Percentiles rank a stretch among this genome's conserved stretches.
phyloP scores from a whole-genome alignment of 2,329 filamentous ascomycete species.

The Trichoderma semiorbis region DNA sequence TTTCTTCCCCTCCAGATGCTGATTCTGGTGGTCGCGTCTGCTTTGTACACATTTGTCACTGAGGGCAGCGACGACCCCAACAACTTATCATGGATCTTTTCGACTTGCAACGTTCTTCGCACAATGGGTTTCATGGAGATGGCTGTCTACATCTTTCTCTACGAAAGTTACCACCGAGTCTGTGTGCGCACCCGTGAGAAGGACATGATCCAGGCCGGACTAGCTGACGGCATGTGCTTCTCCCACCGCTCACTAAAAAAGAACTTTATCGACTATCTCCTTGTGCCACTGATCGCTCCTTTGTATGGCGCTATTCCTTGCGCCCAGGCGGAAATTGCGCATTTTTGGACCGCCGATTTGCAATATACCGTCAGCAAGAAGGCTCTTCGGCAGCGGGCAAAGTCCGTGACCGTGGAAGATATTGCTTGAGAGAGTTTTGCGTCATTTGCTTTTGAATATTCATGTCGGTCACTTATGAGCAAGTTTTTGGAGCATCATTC shows the following conservation, averaged over 20 bases:
- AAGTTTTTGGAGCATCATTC: neutral
- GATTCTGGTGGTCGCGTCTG: constrained; percentile 60
- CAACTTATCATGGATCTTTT: constrained; percentile 57
- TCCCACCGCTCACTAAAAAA: constrained; percentile 53
- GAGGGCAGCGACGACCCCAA: constrained; percentile 50
- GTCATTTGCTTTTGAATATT: neutral
- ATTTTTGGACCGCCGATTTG: constrained; percentile 67
- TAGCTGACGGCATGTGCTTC: constrained; percentile 64
- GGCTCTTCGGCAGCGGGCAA: constrained; percentile 43
- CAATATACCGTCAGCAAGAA: constrained; percentile 73
- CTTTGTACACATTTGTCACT: constrained; percentile 55
- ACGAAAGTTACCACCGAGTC: constrained; percentile 63
- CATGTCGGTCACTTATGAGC: neutral
- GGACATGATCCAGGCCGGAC: constrained; percentile 63
- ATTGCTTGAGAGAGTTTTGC: constrained; percentile 35
- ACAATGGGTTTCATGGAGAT: constrained; percentile 61
- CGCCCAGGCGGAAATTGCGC: constrained; percentile 63
- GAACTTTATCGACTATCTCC: constrained; percentile 60
- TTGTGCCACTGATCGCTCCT: constrained; percentile 65
- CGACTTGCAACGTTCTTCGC: constrained; percentile 57
- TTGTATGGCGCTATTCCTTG: constrained; percentile 66
- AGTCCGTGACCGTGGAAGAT: constrained; percentile 41
- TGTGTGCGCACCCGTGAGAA: constrained; percentile 58
- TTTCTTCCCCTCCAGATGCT: constrained; percentile 67
- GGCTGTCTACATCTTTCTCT: constrained; percentile 61